Evolutionary conservation across 2,329 filamentous ascomycete species (phyloP), one percentile per base, ranked within the genome.

Genomic region (Fusarium torulosum): DNA sequence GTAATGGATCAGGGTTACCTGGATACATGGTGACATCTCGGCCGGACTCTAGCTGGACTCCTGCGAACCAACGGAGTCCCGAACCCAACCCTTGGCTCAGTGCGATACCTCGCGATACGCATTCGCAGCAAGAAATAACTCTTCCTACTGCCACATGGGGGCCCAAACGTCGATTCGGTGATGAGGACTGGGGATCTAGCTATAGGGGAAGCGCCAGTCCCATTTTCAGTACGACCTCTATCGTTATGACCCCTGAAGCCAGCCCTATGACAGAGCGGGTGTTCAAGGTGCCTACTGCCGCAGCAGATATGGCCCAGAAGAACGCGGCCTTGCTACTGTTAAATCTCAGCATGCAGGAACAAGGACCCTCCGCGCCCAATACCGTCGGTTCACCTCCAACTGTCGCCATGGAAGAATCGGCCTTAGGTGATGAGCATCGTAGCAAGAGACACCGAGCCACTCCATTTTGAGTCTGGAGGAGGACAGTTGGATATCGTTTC

Each of bases 21-120:
- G 67, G 59, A n/a, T 74, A 74, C 37, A 72, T 73, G 64, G 41
- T 71, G 23, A 67, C 72, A 2, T 74, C 72, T 31, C 72, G 67
- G 1, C 70, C 72, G n/a, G 53, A 29, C 56, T 66, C 70, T 7
- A 67, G 67, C 46, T 74, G 72, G 72, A 40, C 64, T 38, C 37
- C 59, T 29, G 58, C 46, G 17, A 67, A 60, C 19, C 55, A 56
- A 17, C 31, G 59, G 11, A 67, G 59, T 21, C 72, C 69, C 7
- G 69, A 69, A 19, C 62, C 63, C 27, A 72, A 74, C 35, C 72
- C 71, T 4, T 70, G 49, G 35, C 65, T 74, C 33, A 74, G 67
- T 27, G 61, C 69, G 3, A 59, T 74, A 14, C 72, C 72, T 19
- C 68, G 67, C 4, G 65, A 67, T 19, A 38, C 62, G 19, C 54